Evolutionary conservation across 192 early-diverging fungal genomes (phyloP).

Genomic region (Coemansia sp.): DNA sequence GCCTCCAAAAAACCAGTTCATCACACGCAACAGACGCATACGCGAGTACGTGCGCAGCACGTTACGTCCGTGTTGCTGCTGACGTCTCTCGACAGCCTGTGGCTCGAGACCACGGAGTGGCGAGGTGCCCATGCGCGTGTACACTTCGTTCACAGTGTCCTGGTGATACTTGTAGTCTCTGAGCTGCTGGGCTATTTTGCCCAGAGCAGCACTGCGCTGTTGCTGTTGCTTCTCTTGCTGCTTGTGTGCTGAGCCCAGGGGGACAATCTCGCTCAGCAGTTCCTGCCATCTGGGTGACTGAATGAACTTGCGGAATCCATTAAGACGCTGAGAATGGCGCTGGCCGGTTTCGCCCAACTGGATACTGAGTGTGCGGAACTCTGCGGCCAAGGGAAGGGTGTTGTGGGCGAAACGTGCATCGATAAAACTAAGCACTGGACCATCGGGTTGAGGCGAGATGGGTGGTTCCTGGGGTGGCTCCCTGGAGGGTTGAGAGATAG

Average conservation of each 20-base stretch:
- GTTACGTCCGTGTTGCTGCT: conserved; percentile 12
- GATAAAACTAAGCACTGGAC: not conserved
- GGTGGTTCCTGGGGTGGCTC: not conserved
- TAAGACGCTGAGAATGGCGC: conserved; percentile 1
- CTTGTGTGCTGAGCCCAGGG: conserved; percentile 30
- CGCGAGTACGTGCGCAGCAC: conserved; percentile 10
- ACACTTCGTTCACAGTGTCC: conserved; percentile 14
- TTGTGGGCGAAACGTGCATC: not conserved
- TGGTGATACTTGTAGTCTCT: conserved; percentile 18
- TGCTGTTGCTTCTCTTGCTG: conserved; percentile 27
- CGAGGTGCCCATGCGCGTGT: conserved; percentile 18
- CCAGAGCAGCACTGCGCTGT: conserved; percentile 15
- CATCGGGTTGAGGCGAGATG: not conserved
- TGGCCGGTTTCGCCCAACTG: conserved; percentile 29
- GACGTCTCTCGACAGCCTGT: conserved; percentile 12
- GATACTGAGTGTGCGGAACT: conserved; percentile 50
- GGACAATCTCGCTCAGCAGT: conserved; percentile 25
- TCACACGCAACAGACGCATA: not conserved
- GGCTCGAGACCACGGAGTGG: conserved; percentile 18
- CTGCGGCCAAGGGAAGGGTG: conserved; percentile 22
- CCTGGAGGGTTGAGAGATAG: no score
- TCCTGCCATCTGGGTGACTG: conserved; percentile 21
- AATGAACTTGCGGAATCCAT: conserved; percentile 1
- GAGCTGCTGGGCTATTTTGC: conserved; percentile 24
- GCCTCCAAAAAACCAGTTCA: conserved; percentile 59